Evolutionary conservation across 192 early-diverging fungal species (phyloP).

Genomic region (Rhizophagus sp.): DNA sequence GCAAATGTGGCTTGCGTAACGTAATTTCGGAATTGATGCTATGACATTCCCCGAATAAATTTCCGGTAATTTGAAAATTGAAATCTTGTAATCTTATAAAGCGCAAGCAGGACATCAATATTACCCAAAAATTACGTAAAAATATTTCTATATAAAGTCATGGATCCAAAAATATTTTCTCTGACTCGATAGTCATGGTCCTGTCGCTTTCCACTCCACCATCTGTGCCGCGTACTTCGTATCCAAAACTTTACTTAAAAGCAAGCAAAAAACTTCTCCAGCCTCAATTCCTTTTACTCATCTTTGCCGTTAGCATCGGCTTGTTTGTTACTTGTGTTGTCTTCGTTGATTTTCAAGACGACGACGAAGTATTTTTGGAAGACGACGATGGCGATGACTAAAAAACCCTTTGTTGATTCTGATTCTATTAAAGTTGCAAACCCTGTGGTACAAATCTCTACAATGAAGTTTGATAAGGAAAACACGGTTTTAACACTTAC

Average conservation of each 20-base stretch:
- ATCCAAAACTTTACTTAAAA: slow-evolving; percentile 13
- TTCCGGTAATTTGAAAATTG: too few relatives aligned
- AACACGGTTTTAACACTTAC: background rate
- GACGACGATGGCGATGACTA: slow-evolving; percentile 9
- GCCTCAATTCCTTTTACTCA: slow-evolving; percentile 16
- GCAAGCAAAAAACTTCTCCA: slow-evolving; percentile 20
- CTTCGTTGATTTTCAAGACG: slow-evolving; percentile 21
- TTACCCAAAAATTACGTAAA: background rate
- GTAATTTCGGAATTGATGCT: too few relatives aligned
- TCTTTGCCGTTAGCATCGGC: slow-evolving; percentile 4
- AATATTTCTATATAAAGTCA: background rate
- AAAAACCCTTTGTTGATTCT: background rate
- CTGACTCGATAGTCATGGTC: slow-evolving; percentile 17
- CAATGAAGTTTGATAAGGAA: background rate
- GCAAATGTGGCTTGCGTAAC: too few relatives aligned
- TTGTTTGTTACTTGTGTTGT: slow-evolving; percentile 11
- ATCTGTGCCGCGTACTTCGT: background rate
- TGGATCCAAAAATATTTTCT: background rate
- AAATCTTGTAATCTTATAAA: too few relatives aligned
- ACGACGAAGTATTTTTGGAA: slow-evolving; percentile 8
- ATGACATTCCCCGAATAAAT: too few relatives aligned
- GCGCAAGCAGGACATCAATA: too few relatives aligned
- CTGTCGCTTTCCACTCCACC: background rate
- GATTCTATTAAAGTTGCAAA: background rate
- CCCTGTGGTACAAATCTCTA: too few relatives aligned